Percentiles rank a stretch among this genome's conserved stretches.
These are phyloP conservation scores for Turritis glabra DNA, from an alignment of 345 rosid genomes.

Conservation along the genomic window DNA sequence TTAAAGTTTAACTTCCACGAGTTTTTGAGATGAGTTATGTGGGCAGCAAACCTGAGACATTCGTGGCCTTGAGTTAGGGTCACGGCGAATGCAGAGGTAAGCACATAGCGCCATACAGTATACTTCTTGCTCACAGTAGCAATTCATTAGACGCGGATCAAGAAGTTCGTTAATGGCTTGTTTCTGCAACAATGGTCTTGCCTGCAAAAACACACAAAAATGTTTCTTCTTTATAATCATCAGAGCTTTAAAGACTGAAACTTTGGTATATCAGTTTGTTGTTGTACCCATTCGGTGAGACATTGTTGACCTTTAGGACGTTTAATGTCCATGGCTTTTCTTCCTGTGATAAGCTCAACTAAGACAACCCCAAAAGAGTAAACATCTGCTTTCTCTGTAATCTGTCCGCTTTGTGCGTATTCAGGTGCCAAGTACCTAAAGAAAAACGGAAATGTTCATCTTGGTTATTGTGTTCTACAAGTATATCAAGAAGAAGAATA, in stretches of 20 bases:
- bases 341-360: conserved; percentile 93
- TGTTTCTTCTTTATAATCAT: conserved; percentile 6
- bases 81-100: conserved; percentile 82
- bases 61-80: conserved; percentile 84
- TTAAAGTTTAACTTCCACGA: neutral
- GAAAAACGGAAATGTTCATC: neutral
- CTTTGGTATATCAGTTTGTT: neutral
- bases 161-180: conserved; percentile 66
- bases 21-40: conserved; percentile 14
- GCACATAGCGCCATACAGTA: conserved; percentile 85
- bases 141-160: conserved; percentile 66
- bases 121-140: conserved; percentile 66
- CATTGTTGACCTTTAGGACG: conserved; percentile 94
- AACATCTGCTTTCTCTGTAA: conserved; percentile 96
- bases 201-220: conserved; percentile 48
- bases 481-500: neutral
- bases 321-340: conserved; percentile 91
- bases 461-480: neutral
- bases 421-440: conserved; percentile 93
- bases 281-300: conserved; percentile 90
- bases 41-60: conserved; percentile 81
- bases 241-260: neutral
- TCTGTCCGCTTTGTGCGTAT: conserved; percentile 95
- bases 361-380: conserved; percentile 92
- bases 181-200: conserved; percentile 84